Conservation (phyloP, 352 stramenopile species). For the Globisporangium ultimum region DNA sequence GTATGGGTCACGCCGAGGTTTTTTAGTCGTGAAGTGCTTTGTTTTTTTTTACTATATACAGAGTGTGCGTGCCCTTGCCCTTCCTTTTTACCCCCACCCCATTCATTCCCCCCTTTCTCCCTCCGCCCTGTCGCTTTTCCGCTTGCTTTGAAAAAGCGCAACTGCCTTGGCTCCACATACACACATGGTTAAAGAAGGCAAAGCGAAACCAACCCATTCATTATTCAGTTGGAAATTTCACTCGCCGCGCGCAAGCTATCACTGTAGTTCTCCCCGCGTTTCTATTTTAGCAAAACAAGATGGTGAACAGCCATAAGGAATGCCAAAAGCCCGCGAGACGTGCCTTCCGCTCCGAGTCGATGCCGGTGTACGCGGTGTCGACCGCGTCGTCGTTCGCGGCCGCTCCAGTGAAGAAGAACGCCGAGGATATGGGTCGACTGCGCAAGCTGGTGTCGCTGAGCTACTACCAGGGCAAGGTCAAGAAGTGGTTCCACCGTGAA, state of each 20-base stretch:
- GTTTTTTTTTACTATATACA: too few species aligned
- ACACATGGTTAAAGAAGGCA: not conserved
- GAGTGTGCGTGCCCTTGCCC: not conserved
- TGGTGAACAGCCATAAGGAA: slow-evolving; percentile 9
- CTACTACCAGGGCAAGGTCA: slow-evolving; percentile 56
- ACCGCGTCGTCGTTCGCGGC: not conserved
- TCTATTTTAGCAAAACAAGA: too few species aligned
- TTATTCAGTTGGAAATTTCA: not conserved
- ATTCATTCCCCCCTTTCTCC: not conserved
- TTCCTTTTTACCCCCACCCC: not conserved
- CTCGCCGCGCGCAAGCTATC: not conserved
- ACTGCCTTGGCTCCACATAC: not conserved
- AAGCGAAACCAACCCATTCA: not conserved
- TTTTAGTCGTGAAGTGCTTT: not conserved
- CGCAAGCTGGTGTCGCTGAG: slow-evolving; percentile 59
- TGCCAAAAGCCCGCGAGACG: not conserved
- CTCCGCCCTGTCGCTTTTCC: not conserved
- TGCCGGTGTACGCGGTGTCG: not conserved
- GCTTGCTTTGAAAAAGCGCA: not conserved
- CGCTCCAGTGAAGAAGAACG: slow-evolving; percentile 7
- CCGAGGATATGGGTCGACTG: slow-evolving; percentile 35
- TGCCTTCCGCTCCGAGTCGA: not conserved
- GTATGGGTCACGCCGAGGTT: not conserved
- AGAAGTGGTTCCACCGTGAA: slow-evolving; percentile 44
- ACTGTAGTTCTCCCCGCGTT: not conserved